Evolutionary conservation across 371 early-diverging fungal species (phyloP), one percentile per base, ranked within the genome.

Genomic region (Gilbertella persicaria): DNA sequence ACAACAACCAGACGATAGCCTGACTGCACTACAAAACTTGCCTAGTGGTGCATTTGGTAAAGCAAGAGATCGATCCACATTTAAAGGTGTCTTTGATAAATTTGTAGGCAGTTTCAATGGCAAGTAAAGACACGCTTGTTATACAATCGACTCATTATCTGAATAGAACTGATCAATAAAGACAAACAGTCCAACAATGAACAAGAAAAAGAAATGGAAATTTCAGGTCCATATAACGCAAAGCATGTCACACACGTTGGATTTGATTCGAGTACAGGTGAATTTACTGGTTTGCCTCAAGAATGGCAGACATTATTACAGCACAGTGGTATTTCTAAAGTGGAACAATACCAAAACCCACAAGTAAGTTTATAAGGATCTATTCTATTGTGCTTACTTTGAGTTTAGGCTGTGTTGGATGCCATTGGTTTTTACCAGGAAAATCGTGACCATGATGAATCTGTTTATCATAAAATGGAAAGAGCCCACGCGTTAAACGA

Each of bases 221-320:
- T 98, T 50, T 96, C 96, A 5, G 87, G 90, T 12, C 98, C 98
- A 12, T 98, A 94, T 71, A 97, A 97, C 66, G 93, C 97, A 12
- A 89, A 94, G 33, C 98, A 98, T 70, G 80, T 96, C 53, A 95
- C 95, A 12, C 99, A 95, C 64, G 95, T 94, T 57, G 96, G 96
- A 6, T 93, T 90, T 67, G 88, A 93, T 75, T 78, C 87, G 19
- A 87, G 89, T 39, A 92, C 96, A n/a, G 95, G 95, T 55, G 92
- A 92, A 74, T 94, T 94, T 59, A 92, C 93, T 41, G 98, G 98
- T 16, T 66, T 98, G 44, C 98, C 98, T 26, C 83, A 87, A 58
- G 94, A 94, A 67, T 98, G 98, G 98, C 91, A 94, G 45, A 78
- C 82, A 23, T 72, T 98, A 60, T 80, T 98, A 38, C 84, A 88